Percentiles rank a stretch among this genome's conserved stretches.
Evolutionary conservation across 2,329 filamentous ascomycete genomes (phyloP).

Genomic region (Pseudogymnoascus sp.): DNA sequence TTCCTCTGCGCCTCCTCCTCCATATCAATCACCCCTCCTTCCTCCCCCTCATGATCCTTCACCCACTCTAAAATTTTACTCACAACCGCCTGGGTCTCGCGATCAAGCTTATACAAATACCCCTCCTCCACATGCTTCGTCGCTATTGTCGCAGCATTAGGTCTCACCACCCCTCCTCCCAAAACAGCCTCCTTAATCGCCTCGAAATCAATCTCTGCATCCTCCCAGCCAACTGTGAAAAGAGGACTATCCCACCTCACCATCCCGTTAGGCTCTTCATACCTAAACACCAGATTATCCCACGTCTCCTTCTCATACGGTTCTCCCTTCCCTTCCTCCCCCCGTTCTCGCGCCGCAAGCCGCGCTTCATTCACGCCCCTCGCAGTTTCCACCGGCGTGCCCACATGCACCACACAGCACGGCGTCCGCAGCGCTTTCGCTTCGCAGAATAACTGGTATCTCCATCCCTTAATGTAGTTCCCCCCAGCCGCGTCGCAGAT

Average conservation of each 20-base stretch:
- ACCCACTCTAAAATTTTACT: slow-evolving; percentile 62
- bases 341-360: slow-evolving; percentile 31
- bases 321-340: slow-evolving; percentile 28
- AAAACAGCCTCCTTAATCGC: slow-evolving; percentile 68
- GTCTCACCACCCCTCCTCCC: slow-evolving; percentile 51
- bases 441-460: slow-evolving; percentile 81
- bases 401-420: slow-evolving; percentile 65
- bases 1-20: slow-evolving; percentile 36
- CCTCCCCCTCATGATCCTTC: slow-evolving; percentile 54
- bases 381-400: slow-evolving; percentile 47
- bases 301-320: slow-evolving; percentile 25
- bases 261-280: slow-evolving; percentile 83
- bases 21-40: slow-evolving; percentile 46
- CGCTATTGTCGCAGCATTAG: slow-evolving; percentile 69
- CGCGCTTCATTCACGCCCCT: slow-evolving; percentile 53
- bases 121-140: slow-evolving; percentile 58
- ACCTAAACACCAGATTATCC: slow-evolving; percentile 51
- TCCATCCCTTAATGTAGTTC: slow-evolving; percentile 87
- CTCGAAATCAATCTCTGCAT: slow-evolving; percentile 59
- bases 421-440: slow-evolving; percentile 72
- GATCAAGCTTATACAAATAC: slow-evolving; percentile 74
- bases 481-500: slow-evolving; percentile 60
- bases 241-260: slow-evolving; percentile 76
- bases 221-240: slow-evolving; percentile 72
- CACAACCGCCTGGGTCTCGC: slow-evolving; percentile 70